Conservation (phyloP, 2,329 filamentous ascomycete genomes). For the Chaetomium sp. region DNA sequence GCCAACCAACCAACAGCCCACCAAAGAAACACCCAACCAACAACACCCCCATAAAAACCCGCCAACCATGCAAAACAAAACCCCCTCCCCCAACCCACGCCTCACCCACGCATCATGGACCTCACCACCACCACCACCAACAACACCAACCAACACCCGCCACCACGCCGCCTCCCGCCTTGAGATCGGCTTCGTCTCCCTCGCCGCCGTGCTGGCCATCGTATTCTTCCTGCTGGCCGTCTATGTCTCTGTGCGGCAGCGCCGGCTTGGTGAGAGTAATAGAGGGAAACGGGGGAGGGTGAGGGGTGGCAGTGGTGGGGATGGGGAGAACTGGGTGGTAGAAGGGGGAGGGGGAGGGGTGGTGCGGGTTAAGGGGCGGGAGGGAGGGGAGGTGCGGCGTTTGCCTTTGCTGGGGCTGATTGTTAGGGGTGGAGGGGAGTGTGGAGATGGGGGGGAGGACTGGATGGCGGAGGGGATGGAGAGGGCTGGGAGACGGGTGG, state of each 20-base stretch:
- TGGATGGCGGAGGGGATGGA: too few relatives aligned
- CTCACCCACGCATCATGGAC: neutral
- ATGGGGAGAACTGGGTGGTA: neutral
- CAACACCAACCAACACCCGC: neutral
- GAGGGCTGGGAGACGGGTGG: neutral
- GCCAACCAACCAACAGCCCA: neutral
- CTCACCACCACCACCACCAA: neutral
- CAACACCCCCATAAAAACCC: neutral
- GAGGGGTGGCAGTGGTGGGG: neutral
- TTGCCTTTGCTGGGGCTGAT: neutral
- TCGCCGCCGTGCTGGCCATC: slow-evolving; percentile 30
- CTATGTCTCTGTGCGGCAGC: neutral
- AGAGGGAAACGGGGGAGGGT: neutral
- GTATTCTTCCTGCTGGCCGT: neutral
- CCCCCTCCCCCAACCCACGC: neutral
- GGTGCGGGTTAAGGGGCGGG: neutral
- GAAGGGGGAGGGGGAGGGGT: neutral
- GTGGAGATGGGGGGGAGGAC: neutral
- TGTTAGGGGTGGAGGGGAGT: neutral
- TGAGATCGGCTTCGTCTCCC: slow-evolving; percentile 42
- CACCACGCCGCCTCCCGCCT: slow-evolving; percentile 36
- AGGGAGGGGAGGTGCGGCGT: neutral
- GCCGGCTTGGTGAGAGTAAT: neutral
- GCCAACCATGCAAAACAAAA: neutral
- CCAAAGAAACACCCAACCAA: neutral